Base-by-base conservation (phyloP, 106 monocot species). In the Acanthochlamys bracteata region DNA sequence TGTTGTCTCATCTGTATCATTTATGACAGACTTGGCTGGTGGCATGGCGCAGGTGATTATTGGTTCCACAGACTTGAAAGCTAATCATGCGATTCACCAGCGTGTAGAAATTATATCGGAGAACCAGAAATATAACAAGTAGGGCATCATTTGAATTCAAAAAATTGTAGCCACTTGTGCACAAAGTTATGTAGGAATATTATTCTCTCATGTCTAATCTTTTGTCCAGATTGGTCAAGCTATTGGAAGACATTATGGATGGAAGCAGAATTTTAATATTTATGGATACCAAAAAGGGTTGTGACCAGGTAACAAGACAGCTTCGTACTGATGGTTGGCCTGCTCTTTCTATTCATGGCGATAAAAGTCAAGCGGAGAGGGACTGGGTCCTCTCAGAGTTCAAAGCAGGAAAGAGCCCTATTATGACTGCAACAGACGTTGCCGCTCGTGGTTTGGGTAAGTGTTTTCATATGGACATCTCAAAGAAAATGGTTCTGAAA, bases 81-180 rank as follows among this genome's bases (percentile, higher is more conserved):
- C 96, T 58, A 98, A 92, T 79, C 96, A 92, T 80, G 84, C 96
- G 27, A 98, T 98, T 83, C 73, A 74, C 19, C 96, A 98, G 70
- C 81, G 77, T 70, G 96, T 98, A 26, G 96, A 98, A 69, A 92
- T 98, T 60, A 59, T 98, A 26, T 79, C 95, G 39, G 95, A 96
- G 83, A 80, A 72, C 83, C 90, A 96, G 77, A 96, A 98, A 77
- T 98, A 98, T 77, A 98, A 85, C 80, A 98, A 98, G 96, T 98
- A 83, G 65, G 87, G 55, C 24, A 43, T 20, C 11, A 21, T 22
- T 59, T 39, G 3, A 45, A 39, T 64, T 74, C 25, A 42, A 53
- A 11, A 1, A 39, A 22, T 25, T 52, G n/a, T 25, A 4, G 20
- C 12, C 41, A 33, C 6, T 33, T 33, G 33, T 33, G 33, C 33